phyloP scores from a whole-genome alignment of 768 basidiomycete genomes.

The Russula compacta region DNA sequence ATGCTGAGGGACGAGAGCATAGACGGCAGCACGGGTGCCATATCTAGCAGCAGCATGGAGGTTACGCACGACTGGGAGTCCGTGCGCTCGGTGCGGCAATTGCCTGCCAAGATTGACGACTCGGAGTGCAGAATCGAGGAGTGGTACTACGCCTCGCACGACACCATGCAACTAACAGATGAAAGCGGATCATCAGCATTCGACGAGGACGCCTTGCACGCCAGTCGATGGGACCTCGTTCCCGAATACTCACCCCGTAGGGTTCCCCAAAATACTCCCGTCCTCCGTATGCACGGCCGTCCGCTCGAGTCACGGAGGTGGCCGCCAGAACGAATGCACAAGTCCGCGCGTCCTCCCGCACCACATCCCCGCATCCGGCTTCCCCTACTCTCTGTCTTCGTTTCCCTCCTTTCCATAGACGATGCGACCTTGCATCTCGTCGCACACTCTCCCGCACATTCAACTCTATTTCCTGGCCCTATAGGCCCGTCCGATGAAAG shows the following conservation, averaged over 20 bases:
- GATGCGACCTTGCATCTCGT: neutral
- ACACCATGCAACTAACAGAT: neutral
- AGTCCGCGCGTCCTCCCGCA: neutral
- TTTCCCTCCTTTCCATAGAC: conserved; percentile 3
- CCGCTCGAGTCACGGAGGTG: neutral
- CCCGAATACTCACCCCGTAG: neutral
- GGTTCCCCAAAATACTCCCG: neutral
- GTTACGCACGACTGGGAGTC: neutral
- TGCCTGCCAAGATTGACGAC: neutral
- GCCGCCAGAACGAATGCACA: neutral
- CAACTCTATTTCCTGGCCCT: neutral
- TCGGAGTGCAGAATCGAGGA: neutral
- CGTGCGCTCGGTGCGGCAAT: neutral
- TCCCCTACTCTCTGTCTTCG: neutral
- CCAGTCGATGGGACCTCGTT: neutral
- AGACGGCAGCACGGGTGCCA: neutral
- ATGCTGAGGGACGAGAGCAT: neutral
- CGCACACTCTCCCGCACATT: neutral
- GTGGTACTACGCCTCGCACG: neutral
- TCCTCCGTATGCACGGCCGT: neutral
- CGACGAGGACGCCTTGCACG: neutral
- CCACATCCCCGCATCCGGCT: neutral
- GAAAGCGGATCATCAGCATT: neutral
- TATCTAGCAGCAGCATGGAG: neutral
- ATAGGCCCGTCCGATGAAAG: neutral